Evolutionary conservation across 208 protist species (phyloP), one percentile per base, ranked within the genome.

Genomic region (Porcisia deanei): DNA sequence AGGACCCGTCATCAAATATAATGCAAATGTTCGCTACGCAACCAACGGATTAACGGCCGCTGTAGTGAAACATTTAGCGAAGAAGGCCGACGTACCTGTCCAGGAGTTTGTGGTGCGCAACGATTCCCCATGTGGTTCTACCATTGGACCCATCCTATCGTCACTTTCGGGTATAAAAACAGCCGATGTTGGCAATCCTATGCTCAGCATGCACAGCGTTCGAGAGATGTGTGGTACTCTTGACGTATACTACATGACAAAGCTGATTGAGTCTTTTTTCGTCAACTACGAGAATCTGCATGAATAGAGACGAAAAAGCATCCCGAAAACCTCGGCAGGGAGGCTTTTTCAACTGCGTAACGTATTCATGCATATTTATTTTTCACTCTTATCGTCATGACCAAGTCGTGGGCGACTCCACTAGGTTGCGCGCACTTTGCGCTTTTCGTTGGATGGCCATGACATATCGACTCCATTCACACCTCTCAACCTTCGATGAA

Each of bases 141-240:
- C 98, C 0, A 99, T 99, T 71, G 98, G 98, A 14, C 98, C 98
- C 6, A 99, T 99, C 71, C 83, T 98, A 6, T 92, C 97, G 0
- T 79, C 96, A 9, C 75, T 90, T 1, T 92, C 91, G 37, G 98
- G 97, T 37, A 98, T 99, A n/a, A 82, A 95, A 66, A 98, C 97
- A 6, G 92, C 98, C 18, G 98, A 99, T 87, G 90, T 99, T 74
- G 98, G 98, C 67, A 98, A 96, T 78, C 88, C 98, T 10, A 97
- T 99, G 92, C 85, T 99, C 14, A 93, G 87, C 72, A 99, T 99
- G 98, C 98, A 99, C 83, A 97, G 89, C 66, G 95, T 99, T 64
- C 90, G 98, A 37, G 98, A 99, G 83, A 98, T 96, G 86, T 98
- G 96, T 81, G 98, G 98, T 43, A 91, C 86, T 0, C 78, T 87